A percentile compares a stretch with the other conserved stretches of the same genome.
phyloP scores from a whole-genome alignment of 129 eudicot species.

The Solidago caesia region DNA sequence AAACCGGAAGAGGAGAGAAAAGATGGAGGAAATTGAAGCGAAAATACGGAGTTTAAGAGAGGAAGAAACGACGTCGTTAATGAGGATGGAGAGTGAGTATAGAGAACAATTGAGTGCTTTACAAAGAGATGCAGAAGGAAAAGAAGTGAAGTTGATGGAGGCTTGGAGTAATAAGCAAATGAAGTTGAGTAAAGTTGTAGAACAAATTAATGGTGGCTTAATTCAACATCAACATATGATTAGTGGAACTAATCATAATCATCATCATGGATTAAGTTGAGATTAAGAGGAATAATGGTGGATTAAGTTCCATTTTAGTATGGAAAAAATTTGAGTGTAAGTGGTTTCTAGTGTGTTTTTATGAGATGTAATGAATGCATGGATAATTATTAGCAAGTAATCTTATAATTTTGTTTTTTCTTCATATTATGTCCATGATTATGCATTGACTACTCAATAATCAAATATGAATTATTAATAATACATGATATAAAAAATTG shows the following conservation, averaged over 20 bases:
- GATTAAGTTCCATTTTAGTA: constrained; percentile 7
- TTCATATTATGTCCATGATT: not conserved
- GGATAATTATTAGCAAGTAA: constrained; percentile 25
- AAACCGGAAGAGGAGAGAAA: constrained; percentile 47
- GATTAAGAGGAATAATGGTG: not conserved
- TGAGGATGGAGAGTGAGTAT: constrained; percentile 54
- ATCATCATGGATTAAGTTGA: constrained; percentile 21
- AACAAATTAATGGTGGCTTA: constrained; percentile 42
- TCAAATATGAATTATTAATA: no score
- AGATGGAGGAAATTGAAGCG: constrained; percentile 58
- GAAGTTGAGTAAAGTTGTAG: constrained; percentile 49
- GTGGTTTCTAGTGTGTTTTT: constrained; percentile 20
- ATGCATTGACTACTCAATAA: not conserved
- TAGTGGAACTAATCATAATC: constrained; percentile 36
- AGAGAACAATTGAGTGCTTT: constrained; percentile 49
- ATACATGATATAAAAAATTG: no score
- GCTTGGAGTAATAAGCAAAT: constrained; percentile 52
- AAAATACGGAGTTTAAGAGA: constrained; percentile 51
- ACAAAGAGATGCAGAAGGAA: constrained; percentile 62
- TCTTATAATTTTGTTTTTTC: constrained; percentile 8
- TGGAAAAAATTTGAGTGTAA: constrained; percentile 16
- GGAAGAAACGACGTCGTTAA: constrained; percentile 50
- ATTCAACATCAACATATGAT: constrained; percentile 39
- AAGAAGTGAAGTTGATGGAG: constrained; percentile 57
- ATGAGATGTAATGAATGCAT: constrained; percentile 31